Evolutionary conservation across 1,139 yeast genomes (phyloP), one percentile per base, ranked within the genome.

Genomic region (Yamadazyma atlantica): DNA sequence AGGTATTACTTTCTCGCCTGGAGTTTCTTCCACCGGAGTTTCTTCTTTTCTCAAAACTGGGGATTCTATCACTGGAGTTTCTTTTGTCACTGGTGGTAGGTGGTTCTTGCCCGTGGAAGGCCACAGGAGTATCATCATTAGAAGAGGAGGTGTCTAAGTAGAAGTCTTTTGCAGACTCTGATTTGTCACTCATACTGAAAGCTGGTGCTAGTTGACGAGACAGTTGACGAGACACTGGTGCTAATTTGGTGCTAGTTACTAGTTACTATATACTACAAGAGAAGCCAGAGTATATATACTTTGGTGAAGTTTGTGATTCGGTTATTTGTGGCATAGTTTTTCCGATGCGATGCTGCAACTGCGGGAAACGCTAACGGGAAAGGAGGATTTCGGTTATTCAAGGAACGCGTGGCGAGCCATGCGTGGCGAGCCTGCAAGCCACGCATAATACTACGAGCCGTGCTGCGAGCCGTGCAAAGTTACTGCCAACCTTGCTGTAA

Each of bases 1-100:
- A 49, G 2, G 32, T 60, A 47, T 23, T 42, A 27, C 12, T 35
- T 40, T 14, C 48, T 43, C 44, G 39, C 31, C 53, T 41, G 11
- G 33, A 32, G 21, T 32, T 34, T 39, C 37, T 27, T 38, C 43
- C 28, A n/a, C n/a, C n/a, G 13, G 44, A 39, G 12, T 35, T 36
- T 23, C 38, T 34, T 19, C 33, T 33, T n/a, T n/a, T n/a, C n/a
- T n/a, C n/a, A n/a, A n/a, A n/a, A n/a, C n/a, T n/a, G n/a, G n/a
- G n/a, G n/a, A n/a, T n/a, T 19, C 22, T 19, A 19, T 19, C 22
- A 6, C 22, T 19, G 22, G 9, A 19, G 6, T 9, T 9, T 19
- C 22, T 19, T 19, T 19, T 6, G 22, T 19, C 22, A 33, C 38
- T 17, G 32, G 29, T 3, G n/a, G n/a, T n/a, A n/a, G n/a, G n/a